phyloP scores from a whole-genome alignment of 495 filamentous ascomycete species.

The Xylaria cubensis region DNA sequence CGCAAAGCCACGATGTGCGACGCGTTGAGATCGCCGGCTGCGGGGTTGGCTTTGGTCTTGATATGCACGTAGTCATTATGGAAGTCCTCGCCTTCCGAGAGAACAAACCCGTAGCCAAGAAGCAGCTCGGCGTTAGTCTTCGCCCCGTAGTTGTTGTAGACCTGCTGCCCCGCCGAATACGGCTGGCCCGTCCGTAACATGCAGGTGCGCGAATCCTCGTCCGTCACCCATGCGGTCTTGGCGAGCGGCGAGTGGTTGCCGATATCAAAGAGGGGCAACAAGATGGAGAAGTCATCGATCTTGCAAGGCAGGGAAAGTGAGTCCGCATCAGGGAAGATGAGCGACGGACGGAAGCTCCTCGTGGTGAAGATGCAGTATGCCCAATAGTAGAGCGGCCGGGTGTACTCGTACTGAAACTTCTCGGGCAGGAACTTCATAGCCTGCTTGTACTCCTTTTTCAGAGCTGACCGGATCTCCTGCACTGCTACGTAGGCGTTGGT shows the following conservation, averaged over 20 bases:
- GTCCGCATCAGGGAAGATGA: slow-evolving; percentile 44
- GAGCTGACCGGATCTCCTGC: slow-evolving; percentile 49
- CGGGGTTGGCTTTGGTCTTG: slow-evolving; percentile 44
- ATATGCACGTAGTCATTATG: slow-evolving; percentile 60
- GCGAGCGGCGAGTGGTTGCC: slow-evolving; percentile 58
- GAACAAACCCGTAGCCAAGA: slow-evolving; percentile 59
- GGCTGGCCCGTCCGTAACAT: slow-evolving; percentile 32
- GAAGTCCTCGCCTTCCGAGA: slow-evolving; percentile 45
- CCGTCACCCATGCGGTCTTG: slow-evolving; percentile 48
- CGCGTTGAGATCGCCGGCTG: slow-evolving; percentile 33
- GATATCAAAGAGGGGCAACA: slow-evolving; percentile 60
- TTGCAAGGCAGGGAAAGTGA: slow-evolving; percentile 34
- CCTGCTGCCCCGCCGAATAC: slow-evolving; percentile 39
- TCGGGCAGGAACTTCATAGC: slow-evolving; percentile 49
- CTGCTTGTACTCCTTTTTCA: slow-evolving; percentile 52
- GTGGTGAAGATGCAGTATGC: slow-evolving; percentile 61
- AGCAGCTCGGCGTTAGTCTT: slow-evolving; percentile 62
- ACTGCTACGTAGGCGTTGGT: slow-evolving; percentile 58
- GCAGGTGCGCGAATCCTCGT: slow-evolving; percentile 32
- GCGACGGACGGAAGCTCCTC: slow-evolving; percentile 58
- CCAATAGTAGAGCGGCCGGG: slow-evolving; percentile 58
- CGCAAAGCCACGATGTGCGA: slow-evolving; percentile 49
- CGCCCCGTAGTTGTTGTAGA: slow-evolving; percentile 63
- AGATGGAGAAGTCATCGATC: slow-evolving; percentile 57
- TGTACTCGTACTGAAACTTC: slow-evolving; percentile 44